Base-by-base conservation (phyloP, 2,329 filamentous ascomycete genomes). In the Exophiala sp. region DNA sequence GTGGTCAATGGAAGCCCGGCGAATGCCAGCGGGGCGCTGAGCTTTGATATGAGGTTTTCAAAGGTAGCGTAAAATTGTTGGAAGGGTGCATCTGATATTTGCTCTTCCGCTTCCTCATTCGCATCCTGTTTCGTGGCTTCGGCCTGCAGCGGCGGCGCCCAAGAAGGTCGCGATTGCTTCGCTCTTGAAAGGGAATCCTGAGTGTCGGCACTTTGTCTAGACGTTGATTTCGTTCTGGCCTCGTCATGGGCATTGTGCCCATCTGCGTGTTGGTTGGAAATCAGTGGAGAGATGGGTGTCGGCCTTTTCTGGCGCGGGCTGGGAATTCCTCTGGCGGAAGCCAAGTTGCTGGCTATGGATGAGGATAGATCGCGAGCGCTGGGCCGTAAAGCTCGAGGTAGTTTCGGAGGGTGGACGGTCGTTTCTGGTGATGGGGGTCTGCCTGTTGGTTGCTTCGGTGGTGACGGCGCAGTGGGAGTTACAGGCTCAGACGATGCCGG, bases 11-110 rank as follows among this genome's bases (percentile, higher is more conserved):
- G 93, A 7, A 98, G 78, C 1, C 91, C 91, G 3, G 93, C 88
- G 70, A 96, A 98, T 2, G 90, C 91, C 23, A 98, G 74, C 1
- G 90, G 90, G 0, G 90, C 89, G 0, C 91, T 94, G 10, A 97
- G 80, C 60, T 84, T 86, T 54, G 88, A 93, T 63, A 97, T 87
- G 41, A 96, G 79, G 46, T 80, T 88, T 48, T 90, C 89, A 62
- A 96, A 95, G 1, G 88, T 89, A 51, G 79, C 90, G 69, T 97
- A 98, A 70, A 97, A 98, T 46, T 83, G 81, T 5, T 87, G 81
- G 64, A 96, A 98, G 4, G 87, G 84, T 49, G 91, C 89, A 24
- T 95, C 88, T 1, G 69, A 62, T 5, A 59, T 68, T 71, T 51
- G 58, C 24, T 53, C 50, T 27, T 46, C 51, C 27, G 51, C 27